Conservation (phyloP, 768 basidiomycete genomes). For the Paxillus ammoniavirescens region DNA sequence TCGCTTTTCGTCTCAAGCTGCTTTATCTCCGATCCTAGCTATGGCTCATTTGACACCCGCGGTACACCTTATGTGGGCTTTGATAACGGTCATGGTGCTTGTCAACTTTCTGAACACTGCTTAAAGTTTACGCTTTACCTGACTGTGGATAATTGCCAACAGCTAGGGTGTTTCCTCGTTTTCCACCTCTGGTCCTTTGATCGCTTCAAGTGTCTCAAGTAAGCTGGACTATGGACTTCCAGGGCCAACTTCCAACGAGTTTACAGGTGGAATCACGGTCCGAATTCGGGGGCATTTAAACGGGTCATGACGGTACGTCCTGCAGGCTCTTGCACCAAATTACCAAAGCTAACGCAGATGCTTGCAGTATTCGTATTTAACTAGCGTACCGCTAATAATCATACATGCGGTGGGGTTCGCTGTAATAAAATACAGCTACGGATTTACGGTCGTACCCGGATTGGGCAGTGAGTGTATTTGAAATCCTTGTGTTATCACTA, state of each 20-base stretch:
- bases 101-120: not conserved
- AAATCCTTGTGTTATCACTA: not conserved
- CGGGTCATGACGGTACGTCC: conserved; percentile 78
- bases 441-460: conserved; percentile 46
- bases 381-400: conserved; percentile 59
- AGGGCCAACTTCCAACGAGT: not conserved
- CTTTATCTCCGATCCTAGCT: not conserved
- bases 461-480: conserved; percentile 46
- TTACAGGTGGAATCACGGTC: conserved; percentile 65
- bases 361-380: conserved; percentile 68
- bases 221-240: conserved; percentile 12
- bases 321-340: not conserved
- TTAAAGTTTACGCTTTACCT: not conserved
- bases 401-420: conserved; percentile 61
- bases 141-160: not conserved
- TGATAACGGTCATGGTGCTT: conserved; percentile 52
- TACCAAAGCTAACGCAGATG: not conserved
- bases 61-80: conserved; percentile 61
- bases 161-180: conserved; percentile 64
- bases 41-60: conserved; percentile 69
- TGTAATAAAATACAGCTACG: conserved; percentile 72
- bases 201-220: conserved; percentile 72
- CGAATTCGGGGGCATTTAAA: conserved; percentile 73
- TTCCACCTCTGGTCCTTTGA: conserved; percentile 83
- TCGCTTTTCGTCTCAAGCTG: conserved; percentile 3